A percentile compares a stretch with the other conserved stretches of the same genome.
Evolutionary conservation across 768 basidiomycete genomes (phyloP).

Genomic region (Galerina sulciceps): DNA sequence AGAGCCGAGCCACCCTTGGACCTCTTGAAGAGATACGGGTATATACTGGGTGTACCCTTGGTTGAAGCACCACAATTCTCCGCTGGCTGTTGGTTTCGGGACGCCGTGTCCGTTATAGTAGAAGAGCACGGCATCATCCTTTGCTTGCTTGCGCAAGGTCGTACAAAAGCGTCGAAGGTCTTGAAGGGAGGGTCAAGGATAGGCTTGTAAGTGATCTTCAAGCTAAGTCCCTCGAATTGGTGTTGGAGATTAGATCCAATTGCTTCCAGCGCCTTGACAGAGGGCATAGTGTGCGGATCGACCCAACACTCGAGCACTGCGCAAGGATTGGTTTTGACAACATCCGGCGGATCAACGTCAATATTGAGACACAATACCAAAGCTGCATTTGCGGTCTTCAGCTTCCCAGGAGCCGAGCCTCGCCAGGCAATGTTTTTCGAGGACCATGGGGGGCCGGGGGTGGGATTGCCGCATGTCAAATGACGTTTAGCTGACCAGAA

Average conservation of each 20-base stretch:
- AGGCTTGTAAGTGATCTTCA: slow-evolving; percentile 93
- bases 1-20: slow-evolving; percentile 92
- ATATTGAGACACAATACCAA: slow-evolving; percentile 94
- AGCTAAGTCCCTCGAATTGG: slow-evolving; percentile 94
- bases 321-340: slow-evolving; percentile 96
- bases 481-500: slow-evolving; percentile 92
- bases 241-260: slow-evolving; percentile 92
- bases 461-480: slow-evolving; percentile 86
- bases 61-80: slow-evolving; percentile 99
- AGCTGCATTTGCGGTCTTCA: slow-evolving; percentile 90
- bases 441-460: slow-evolving; percentile 68
- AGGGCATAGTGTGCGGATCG: slow-evolving; percentile 90
- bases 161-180: slow-evolving; percentile 89
- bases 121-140: slow-evolving; percentile 92
- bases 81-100: slow-evolving; percentile 92
- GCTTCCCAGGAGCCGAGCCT: slow-evolving; percentile 75
- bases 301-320: slow-evolving; percentile 97
- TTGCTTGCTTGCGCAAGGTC: slow-evolving; percentile 82
- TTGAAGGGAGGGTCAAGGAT: slow-evolving; percentile 95
- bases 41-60: slow-evolving; percentile 97
- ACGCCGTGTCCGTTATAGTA: slow-evolving; percentile 99
- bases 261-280: slow-evolving; percentile 90
- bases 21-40: slow-evolving; percentile 90
- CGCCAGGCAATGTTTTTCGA: slow-evolving; percentile 80
- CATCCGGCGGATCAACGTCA: slow-evolving; percentile 96